Evolutionary conservation across 805 yeast species (phyloP), one percentile per base, ranked within the genome.

Genomic region (Yarrowia phangngaensis): DNA sequence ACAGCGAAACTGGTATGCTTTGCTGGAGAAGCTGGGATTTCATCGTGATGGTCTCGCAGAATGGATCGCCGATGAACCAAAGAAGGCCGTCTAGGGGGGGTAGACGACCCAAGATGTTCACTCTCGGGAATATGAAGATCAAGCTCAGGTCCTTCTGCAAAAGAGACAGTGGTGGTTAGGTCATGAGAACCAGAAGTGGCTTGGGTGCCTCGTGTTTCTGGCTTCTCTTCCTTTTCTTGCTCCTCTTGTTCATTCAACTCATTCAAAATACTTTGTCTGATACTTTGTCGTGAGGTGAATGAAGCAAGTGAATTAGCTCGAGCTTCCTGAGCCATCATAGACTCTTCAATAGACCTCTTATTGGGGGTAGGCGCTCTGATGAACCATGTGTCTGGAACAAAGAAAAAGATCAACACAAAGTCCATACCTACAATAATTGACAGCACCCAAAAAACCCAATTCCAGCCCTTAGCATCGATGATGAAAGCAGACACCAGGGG

Each of bases 361-460:
- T 66, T 67, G 2, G 73, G 73, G 1, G 68, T 66, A 4, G 81
- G 80, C 1, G 73, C 59, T 51, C 84, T 66, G 52, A 73, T 76
- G 80, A 80, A 78, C 62, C 75, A 78, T 1, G 84, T 79, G 51
- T 79, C 84, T 3, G 83, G 84, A 15, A 76, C 82, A 58, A 77
- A 78, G 9, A 78, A 57, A 50, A 70, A 71, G 11, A 76, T 71
- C 20, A 71, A 60, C 2, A 71, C 55, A 24, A 75, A 64, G 54
- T 69, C 66, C 29, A 67, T 58, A 0, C 77, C 82, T 11, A 74
- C 66, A 50, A 78, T 68, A 28, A 78, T 76, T 9, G 79, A 65
- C 33, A 74, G 62, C 28, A 78, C 72, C 79, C 81, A 79, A 58
- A 73, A 79, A 26, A 78, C 63, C 84, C 84, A 79, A 56, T 76